Evolutionary conservation across 306 rosid species (phyloP), one percentile per base, ranked within the genome.

Genomic region (Prunus mongolica): DNA sequence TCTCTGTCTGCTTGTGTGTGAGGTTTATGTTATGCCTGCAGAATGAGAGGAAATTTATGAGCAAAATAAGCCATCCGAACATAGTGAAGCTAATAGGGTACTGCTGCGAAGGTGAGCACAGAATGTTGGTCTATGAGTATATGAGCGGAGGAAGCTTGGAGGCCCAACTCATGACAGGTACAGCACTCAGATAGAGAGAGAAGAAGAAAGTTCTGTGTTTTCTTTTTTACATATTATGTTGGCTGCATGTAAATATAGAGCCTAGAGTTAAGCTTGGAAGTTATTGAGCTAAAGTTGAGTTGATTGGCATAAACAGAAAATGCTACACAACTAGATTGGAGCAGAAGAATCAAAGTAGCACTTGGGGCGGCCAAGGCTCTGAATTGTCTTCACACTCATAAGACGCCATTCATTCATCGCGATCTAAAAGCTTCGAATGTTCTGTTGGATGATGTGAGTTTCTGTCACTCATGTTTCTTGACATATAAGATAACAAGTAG

Each of bases 101-200:
- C 49, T 90, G 90, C 80, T 50, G 76, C 1, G 89, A 90, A 62
- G 85, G 78, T 15, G 76, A 81, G 28, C 87, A 88, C 19, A 79
- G 88, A 70, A 87, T 86, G 65, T 79, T 88, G 72, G 92, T 88
- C 9, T 87, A 82, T 55, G 90, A 88, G 81, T 84, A 82, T 78
- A 82, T 90, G 88, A 73, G 30, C n/a, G 76, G 78, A 79, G 89
- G 95, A 79, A 86, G 85, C 85, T 74, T 88, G 68, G 92, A 84
- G 82, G 76, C 73, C 30, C 86, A 81, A 61, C 89, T 86, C 58
- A 63, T 84, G 58, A 67, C 70, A 49, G 88, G 91, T 83, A 65
- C 9, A 19, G 18, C 58, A 5, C n/a, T 6, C n/a, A 7, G 18
- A 54, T 5, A 54, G n/a, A 54, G 20, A 12, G 54, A 12, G 54